Base-by-base conservation (phyloP, 139 green algal genomes). In the Choricystis sp. region DNA sequence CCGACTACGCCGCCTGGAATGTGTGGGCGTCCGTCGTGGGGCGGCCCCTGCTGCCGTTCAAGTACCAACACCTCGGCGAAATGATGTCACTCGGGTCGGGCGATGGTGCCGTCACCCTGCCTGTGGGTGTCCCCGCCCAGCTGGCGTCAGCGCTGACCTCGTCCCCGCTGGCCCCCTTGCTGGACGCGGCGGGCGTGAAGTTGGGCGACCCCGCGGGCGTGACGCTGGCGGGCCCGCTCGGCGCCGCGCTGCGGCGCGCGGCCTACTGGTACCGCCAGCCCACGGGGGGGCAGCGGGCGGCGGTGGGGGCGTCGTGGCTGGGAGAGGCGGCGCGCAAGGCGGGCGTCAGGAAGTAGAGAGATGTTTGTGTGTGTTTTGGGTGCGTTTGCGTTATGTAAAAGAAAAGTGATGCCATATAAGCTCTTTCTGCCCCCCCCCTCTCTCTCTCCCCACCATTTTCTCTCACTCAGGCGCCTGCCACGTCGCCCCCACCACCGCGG, bases 1-100 rank as follows among this genome's bases (percentile, higher is more conserved):
- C 92, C 0, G 92, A 99, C 72, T 99, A 97, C 66, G 87, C 85
- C 9, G 92, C 89, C 0, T 99, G 91, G 91, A 99, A 97, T 72
- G 60, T 99, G 23, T 99, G 92, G 92, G 81, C 92, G 0, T 49
- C 81, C 29, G 91, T 97, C 69, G 95, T 94, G 73, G 68, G 68
- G 19, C 77, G 84, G 2, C 78, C 86, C 2, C 73, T 97, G 67
- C 79, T 97, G 62, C 85, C 80, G 30, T 99, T 99, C 82, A 76
- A 72, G 76, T 99, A 97, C 80, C 90, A 97, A 81, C 89, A 99
- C 75, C 78, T 99, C 26, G 93, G 93, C 4, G 80, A 84, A 67
- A 96, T 98, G 89, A 96, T 99, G 89, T 83, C 81, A 0, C 83
- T 99, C 21, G 88, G 88, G 2, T 58, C 72, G 21, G n/a, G 63